Base-by-base conservation (phyloP, 1,139 yeast genomes). In the Suhomyces terraborum region DNA sequence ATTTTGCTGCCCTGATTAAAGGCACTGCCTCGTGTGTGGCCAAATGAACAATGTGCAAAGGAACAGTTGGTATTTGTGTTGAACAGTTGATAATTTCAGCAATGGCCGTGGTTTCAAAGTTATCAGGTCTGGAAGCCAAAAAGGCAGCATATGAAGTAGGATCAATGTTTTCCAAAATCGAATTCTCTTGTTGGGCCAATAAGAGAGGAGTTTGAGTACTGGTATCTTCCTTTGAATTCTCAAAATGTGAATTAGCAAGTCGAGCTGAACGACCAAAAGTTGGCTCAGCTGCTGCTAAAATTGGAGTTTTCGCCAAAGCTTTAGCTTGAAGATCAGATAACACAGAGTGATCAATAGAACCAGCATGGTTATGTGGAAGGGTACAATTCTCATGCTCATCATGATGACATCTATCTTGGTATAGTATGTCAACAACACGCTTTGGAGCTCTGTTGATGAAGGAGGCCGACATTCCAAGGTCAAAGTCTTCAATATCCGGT, bases 21-120 rank as follows among this genome's bases (percentile, higher is more conserved):
- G 95, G 94, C 3, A 89, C 64, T 0, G 95, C 95, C 51, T 85
- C 82, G 48, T 83, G 81, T 0, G 96, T 82, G 1, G 96, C 94
- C 50, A 91, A 70, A 63, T 91, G 98, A 20, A 89, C 98, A 44
- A 91, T 84, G 61, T 91, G 98, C 37, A 88, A 68, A 16, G 85
- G 84, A 2, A 84, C 82, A 1, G 72, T 63, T n/a, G 94, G 93
- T 22, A 69, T 63, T 38, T 70, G 64, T 30, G 71, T 67, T 27
- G 88, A 79, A 47, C 88, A 80, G 35, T 73, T 64, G 48, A 88
- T 78, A 48, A 91, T 77, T 43, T 82, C 80, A 8, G 79, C 71
- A 48, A 91, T 84, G 6, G 97, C 97, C 23, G 84, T 82, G 26
- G 87, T 82, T 61, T 91, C 98, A 58, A 88, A 87, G 25, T 78